These are phyloP conservation scores for Astrothelium macrocarpum DNA, from an alignment of 495 filamentous ascomycete genomes.

Conservation along the genomic window DNA sequence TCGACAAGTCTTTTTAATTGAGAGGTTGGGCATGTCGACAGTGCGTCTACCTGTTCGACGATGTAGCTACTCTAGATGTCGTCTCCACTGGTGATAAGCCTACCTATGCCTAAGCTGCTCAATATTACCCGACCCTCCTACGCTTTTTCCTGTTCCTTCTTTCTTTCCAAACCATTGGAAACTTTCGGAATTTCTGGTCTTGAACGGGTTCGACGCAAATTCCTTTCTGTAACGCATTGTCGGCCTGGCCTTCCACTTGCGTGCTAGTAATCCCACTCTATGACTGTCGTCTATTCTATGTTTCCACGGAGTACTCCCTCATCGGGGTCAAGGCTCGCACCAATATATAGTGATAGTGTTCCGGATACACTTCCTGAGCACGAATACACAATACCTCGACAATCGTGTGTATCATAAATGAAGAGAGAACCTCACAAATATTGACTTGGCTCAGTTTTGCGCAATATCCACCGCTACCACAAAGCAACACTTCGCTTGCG, in stretches of 20 bases:
- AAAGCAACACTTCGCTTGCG: neutral
- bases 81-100: neutral
- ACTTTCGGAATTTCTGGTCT: neutral
- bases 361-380: neutral
- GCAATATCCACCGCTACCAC: neutral
- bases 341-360: constrained; percentile 4
- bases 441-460: neutral
- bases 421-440: neutral
- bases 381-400: neutral
- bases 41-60: neutral
- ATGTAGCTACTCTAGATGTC: neutral
- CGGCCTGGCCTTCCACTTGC: neutral
- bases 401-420: neutral
- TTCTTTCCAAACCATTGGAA: neutral
- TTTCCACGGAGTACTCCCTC: constrained; percentile 2
- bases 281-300: neutral
- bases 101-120: neutral
- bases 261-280: neutral
- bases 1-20: neutral
- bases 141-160: neutral
- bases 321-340: constrained; percentile 1
- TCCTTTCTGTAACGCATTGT: neutral
- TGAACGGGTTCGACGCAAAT: neutral
- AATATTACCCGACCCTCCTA: neutral
- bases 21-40: constrained; percentile 4